Base-by-base conservation (phyloP, 345 rosid species). In the Euclidium syriacum region DNA sequence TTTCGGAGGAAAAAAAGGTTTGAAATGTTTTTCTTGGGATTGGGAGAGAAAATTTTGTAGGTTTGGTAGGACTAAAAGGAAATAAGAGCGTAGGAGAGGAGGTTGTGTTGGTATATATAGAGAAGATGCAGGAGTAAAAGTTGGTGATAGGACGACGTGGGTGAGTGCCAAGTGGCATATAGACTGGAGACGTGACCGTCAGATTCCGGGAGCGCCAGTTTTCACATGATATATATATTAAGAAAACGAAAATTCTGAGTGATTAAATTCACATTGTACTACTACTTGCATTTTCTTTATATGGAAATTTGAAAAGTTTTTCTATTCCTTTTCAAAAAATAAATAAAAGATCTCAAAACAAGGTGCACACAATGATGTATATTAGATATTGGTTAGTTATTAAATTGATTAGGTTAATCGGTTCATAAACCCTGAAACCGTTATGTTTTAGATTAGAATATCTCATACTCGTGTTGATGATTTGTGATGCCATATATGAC, bases 61-160 rank as follows among this genome's bases (percentile, higher is more conserved):
- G 50, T 43, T 70, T 44, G 50, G 63, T 53, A 43, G 8, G 52
- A 70, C 22, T 14, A 14, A 5, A 48, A 42, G 17, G 67, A 61
- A 70, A 70, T 35, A 46, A 68, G 35, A 70, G 68, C 14, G 26
- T 10, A 1, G 4, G 33, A 3, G 67, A 33, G 19, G 50, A 70
- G 9, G 43, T 18, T 60, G 18, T 36, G 17, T 15, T 27, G 27
- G 23, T 35, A 30, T 67, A 68, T 70, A 70, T 62, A 62, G 40
- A 59, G 41, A 52, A 48, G 64, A 43, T 16, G 54, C 1, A 64
- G 52, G 36, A 51, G 58, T 29, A 24, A 41, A 52, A 12, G 58
- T 70, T 47, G 68, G 53, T 62, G 68, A 70, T 30, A 68, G 43
- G 69, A 62, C 38, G 64, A 70, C 69, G 69, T 70, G 64, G 58